phyloP scores from a whole-genome alignment of 2,329 filamentous ascomycete genomes.

The Trichoderma sp. region DNA sequence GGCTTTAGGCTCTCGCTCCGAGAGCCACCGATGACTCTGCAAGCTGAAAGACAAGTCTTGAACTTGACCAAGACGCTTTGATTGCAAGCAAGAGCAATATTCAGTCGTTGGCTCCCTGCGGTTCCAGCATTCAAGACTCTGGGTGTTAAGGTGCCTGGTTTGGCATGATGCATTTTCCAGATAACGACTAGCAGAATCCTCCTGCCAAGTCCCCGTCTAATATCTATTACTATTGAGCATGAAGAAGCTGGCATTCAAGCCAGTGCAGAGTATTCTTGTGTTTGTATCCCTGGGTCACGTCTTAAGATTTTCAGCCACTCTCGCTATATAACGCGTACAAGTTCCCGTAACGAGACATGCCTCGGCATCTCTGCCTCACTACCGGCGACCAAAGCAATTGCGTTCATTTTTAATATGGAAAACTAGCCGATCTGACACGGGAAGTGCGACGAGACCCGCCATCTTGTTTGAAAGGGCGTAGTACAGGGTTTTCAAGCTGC shows the following conservation, averaged over 20 bases:
- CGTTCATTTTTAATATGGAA: no score
- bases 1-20: not conserved
- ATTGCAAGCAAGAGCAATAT: not conserved
- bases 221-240: not conserved
- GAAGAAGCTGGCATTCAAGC: not conserved
- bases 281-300: not conserved
- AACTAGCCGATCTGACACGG: not conserved
- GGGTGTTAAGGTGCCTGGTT: not conserved
- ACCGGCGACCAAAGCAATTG: not conserved
- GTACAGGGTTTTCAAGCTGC: not conserved
- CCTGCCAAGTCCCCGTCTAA: no score
- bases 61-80: not conserved
- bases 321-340: not conserved
- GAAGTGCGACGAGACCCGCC: not conserved
- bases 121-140: not conserved
- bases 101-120: not conserved
- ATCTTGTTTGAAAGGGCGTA: not conserved
- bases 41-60: not conserved
- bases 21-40: not conserved
- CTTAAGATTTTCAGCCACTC: not conserved
- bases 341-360: not conserved
- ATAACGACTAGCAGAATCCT: not conserved
- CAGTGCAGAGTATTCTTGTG: not conserved
- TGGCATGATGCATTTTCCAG: not conserved
- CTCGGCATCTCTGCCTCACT: constrained; percentile 1